These are phyloP conservation scores for Suillus spraguei DNA, from an alignment of 768 basidiomycete genomes.

Conservation along the genomic window DNA sequence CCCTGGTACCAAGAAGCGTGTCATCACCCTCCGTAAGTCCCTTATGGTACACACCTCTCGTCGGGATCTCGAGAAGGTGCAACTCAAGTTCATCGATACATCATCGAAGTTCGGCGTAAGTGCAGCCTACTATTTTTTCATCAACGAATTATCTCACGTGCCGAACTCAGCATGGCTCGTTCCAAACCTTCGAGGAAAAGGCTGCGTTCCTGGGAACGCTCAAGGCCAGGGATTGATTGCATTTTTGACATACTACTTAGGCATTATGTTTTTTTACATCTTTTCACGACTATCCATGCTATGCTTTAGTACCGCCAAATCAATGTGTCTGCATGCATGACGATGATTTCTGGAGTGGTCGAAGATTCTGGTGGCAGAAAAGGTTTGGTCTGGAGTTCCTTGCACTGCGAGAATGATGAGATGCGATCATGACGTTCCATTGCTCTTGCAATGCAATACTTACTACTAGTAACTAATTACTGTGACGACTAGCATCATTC, in stretches of 20 bases:
- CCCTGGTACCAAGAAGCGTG: conserved; percentile 97
- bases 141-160: conserved; percentile 4
- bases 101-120: conserved; percentile 95
- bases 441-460: no score
- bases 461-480: no score
- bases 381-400: no score
- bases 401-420: no score
- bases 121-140: conserved; percentile 19
- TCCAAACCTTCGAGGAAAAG: conserved; percentile 98
- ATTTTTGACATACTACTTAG: conserved; percentile 39
- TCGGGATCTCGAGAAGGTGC: conserved; percentile 95
- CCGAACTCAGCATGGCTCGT: conserved; percentile 77
- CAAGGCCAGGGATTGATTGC: conserved; percentile 75
- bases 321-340: conserved; percentile 21
- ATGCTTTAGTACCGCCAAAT: conserved; percentile 40
- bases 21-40: conserved; percentile 95
- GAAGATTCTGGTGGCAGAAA: background rate
- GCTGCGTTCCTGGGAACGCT: conserved; percentile 90
- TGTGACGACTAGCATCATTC: no score
- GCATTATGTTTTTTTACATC: conserved; percentile 39
- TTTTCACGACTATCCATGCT: conserved; percentile 39
- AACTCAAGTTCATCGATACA: conserved; percentile 98
- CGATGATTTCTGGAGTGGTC: background rate
- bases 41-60: conserved; percentile 96
- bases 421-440: no score